Evolutionary conservation across 768 basidiomycete species (phyloP), one percentile per base, ranked within the genome.

Genomic region (Agaricus subrufescens): DNA sequence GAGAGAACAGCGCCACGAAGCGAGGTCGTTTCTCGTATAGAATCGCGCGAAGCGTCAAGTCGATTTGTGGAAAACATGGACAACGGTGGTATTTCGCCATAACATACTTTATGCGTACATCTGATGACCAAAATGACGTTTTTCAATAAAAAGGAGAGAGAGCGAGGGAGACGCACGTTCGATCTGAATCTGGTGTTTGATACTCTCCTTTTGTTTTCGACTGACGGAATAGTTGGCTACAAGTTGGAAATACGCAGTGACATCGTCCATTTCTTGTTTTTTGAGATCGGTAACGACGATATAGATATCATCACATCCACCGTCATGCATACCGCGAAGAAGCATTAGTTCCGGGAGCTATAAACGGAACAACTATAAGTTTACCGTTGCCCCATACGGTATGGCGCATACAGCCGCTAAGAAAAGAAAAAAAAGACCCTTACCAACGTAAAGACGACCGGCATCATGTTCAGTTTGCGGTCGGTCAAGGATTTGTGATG

Each of bases 51-150:
- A 90, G 76, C 37, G 84, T 82, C 57, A 90, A 79, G 70, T 90
- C 88, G 70, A 90, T 86, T 69, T 90, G 88, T 4, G 88, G 88
- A 68, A 90, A 89, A 67, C 88, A 90, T 0, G 88, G 88, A 4
- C 81, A 85, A n/a, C 88, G 81, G 34, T 81, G 81, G 63, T 87
- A 85, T 44, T 81, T 80, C 56, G 83, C 78, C 51, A 90, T 75
- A 9, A 82, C 80, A 63, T 88, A 85, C 56, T 75, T 81, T 46
- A 90, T 70, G 26, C 84, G 84, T 78, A 87, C 87, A 67, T 90
- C 78, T 79, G 57, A 23, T 34, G 26, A 15, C 23, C 27, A 2
- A 38, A 29, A 14, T 27, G 40, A 8, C 6, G 2, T 19, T 14
- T 42, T 42, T 25, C 11, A 14, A 4, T 34, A 7, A 37, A 4